These are phyloP conservation scores for Sarocladium brachiariae DNA, from an alignment of 2,329 filamentous ascomycete species.

Conservation along the genomic window DNA sequence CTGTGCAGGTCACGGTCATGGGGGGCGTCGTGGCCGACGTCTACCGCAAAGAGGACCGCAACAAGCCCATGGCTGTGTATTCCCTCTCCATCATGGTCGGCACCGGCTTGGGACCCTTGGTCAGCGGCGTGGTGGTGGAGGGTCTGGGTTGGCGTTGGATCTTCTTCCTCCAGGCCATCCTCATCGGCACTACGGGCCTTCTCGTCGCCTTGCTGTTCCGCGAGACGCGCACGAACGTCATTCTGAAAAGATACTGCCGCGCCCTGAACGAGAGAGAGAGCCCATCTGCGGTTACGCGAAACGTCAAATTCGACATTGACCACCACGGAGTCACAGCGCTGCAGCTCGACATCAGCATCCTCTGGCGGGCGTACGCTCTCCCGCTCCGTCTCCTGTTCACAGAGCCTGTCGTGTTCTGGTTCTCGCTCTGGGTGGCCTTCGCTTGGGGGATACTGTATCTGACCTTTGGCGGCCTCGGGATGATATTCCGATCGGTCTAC, in stretches of 20 bases:
- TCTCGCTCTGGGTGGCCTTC: constrained; percentile 85
- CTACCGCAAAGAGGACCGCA: constrained; percentile 55
- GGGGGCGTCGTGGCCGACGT: constrained; percentile 63
- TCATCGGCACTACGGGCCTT: constrained; percentile 46
- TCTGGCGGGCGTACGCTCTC: constrained; percentile 39
- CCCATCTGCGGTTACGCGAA: no score
- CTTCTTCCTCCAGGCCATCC: constrained; percentile 59
- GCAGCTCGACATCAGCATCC: constrained; percentile 17
- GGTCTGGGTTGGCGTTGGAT: constrained; percentile 58
- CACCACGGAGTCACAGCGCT: constrained; percentile 14
- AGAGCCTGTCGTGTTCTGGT: constrained; percentile 75
- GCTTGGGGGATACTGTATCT: constrained; percentile 85
- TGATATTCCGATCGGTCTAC: constrained; percentile 75
- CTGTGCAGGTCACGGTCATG: constrained; percentile 37
- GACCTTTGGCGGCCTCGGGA: constrained; percentile 62
- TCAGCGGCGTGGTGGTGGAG: constrained; percentile 53
- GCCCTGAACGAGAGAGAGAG: constrained; percentile 54
- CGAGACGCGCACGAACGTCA: constrained; percentile 61
- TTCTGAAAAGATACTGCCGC: constrained; percentile 53
- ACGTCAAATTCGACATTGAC: background rate
- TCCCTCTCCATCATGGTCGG: constrained; percentile 54
- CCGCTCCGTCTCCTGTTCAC: constrained; percentile 64
- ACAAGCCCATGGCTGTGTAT: constrained; percentile 64
- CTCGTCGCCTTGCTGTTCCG: constrained; percentile 53
- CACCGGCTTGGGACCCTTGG: constrained; percentile 55